phyloP scores from a whole-genome alignment of 2,329 filamentous ascomycete genomes.

The Trichophaea hybrida region DNA sequence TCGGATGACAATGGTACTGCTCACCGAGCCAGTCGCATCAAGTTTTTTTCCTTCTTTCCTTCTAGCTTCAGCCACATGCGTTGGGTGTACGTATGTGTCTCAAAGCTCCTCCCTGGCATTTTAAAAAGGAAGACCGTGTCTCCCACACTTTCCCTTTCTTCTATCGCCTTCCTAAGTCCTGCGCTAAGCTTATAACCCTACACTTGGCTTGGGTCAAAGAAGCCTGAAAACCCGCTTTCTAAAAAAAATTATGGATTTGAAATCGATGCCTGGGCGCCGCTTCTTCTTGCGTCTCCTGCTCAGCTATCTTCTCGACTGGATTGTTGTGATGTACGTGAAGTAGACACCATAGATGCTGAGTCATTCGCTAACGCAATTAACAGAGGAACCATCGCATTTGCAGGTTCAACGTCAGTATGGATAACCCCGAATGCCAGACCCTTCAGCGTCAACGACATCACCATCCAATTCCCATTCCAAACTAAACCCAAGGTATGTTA shows the following conservation, averaged over 20 bases:
- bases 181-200: too few relatives aligned
- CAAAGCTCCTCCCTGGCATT: too few relatives aligned
- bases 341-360: background rate
- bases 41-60: too few relatives aligned
- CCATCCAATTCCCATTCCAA: constrained; percentile 65
- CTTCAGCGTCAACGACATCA: constrained; percentile 58
- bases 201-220: too few relatives aligned
- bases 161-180: too few relatives aligned
- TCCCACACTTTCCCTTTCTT: too few relatives aligned
- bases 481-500: constrained; percentile 44
- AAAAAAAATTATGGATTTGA: background rate
- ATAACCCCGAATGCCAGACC: constrained; percentile 51
- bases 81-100: too few relatives aligned
- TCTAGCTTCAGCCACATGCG: too few relatives aligned
- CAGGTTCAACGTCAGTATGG: constrained; percentile 39
- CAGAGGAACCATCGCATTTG: constrained; percentile 41
- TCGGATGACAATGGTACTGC: too few relatives aligned
- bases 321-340: constrained; percentile 44
- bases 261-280: background rate
- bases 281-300: constrained; percentile 36
- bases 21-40: too few relatives aligned
- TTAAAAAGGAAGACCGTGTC: too few relatives aligned
- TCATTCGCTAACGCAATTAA: constrained; percentile 29
- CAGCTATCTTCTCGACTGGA: constrained; percentile 63
- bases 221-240: too few relatives aligned